Percentiles rank a stretch among this genome's conserved stretches.
These are phyloP conservation scores for Epichloe glyceriae DNA, from an alignment of 2,329 filamentous ascomycete species.

Conservation along the genomic window DNA sequence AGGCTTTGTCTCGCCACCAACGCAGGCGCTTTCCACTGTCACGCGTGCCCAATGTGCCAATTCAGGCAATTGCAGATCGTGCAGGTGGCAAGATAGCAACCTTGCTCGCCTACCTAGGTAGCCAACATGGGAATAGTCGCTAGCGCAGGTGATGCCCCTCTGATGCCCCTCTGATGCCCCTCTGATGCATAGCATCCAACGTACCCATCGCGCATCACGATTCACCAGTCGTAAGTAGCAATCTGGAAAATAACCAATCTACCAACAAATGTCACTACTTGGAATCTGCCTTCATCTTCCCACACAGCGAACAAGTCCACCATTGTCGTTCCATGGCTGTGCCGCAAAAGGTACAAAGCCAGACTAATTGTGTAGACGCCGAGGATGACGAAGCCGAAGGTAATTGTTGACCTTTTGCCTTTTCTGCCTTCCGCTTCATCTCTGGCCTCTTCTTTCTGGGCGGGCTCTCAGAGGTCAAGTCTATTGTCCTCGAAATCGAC, in stretches of 20 bases:
- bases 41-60: too few relatives aligned
- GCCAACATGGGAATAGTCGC: too few relatives aligned
- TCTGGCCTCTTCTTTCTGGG: conserved; percentile 11
- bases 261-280: conserved; percentile 4
- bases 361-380: conserved; percentile 20
- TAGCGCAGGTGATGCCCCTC: too few relatives aligned
- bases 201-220: too few relatives aligned
- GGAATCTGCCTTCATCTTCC: conserved; percentile 39
- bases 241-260: too few relatives aligned
- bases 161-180: too few relatives aligned
- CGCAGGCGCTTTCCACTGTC: too few relatives aligned
- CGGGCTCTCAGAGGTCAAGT: conserved; percentile 21
- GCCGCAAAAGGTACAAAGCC: conserved; percentile 40
- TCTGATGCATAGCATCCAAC: too few relatives aligned
- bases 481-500: conserved; percentile 14
- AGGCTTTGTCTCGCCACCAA: too few relatives aligned
- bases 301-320: conserved; percentile 45
- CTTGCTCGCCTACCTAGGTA: too few relatives aligned
- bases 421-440: conserved; percentile 1
- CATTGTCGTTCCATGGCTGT: conserved; percentile 38
- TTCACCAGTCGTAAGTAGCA: too few relatives aligned
- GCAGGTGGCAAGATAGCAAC: neutral
- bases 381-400: conserved; percentile 7
- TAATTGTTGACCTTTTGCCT: conserved; percentile 1
- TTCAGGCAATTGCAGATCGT: neutral